Conservation (phyloP, 352 stramenopile genomes). For the Globisporangium nodosum region DNA sequence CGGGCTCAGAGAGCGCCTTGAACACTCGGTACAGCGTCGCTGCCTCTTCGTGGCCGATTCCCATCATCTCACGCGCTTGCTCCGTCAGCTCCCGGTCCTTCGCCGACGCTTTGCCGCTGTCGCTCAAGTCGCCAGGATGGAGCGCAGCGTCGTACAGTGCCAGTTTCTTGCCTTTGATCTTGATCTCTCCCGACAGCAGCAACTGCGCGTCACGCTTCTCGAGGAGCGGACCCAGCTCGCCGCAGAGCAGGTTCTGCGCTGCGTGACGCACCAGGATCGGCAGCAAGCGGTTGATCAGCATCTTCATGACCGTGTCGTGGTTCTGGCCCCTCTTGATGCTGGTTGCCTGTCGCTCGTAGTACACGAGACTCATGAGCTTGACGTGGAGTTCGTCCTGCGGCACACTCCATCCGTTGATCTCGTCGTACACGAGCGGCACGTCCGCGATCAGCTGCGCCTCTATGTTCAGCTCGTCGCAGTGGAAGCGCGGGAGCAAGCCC, state of each 20-base stretch:
- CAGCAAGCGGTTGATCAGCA: slow-evolving; percentile 73
- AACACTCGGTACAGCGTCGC: slow-evolving; percentile 41
- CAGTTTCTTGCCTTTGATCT: slow-evolving; percentile 50
- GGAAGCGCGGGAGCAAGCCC: slow-evolving; percentile 58
- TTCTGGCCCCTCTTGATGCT: slow-evolving; percentile 53
- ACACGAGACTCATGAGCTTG: slow-evolving; percentile 61
- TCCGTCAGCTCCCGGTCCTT: slow-evolving; percentile 32
- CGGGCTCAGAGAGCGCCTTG: slow-evolving; percentile 41
- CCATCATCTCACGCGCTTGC: slow-evolving; percentile 42
- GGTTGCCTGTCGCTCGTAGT: slow-evolving; percentile 60
- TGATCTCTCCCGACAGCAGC: slow-evolving; percentile 53
- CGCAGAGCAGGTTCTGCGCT: slow-evolving; percentile 51
- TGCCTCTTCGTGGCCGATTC: slow-evolving; percentile 40
- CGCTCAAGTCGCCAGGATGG: slow-evolving; percentile 13
- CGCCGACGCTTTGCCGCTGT: slow-evolving; percentile 1
- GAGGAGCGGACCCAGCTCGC: slow-evolving; percentile 55
- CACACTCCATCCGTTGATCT: slow-evolving; percentile 55
- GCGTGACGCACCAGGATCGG: slow-evolving; percentile 55
- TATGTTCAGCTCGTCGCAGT: slow-evolving; percentile 74
- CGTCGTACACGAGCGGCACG: slow-evolving; percentile 60
- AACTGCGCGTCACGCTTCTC: slow-evolving; percentile 49
- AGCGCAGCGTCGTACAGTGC: slow-evolving; percentile 53
- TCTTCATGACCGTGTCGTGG: slow-evolving; percentile 75
- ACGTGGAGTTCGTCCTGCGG: slow-evolving; percentile 51
- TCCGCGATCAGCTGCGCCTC: slow-evolving; percentile 62